Conservation (phyloP, 2,329 filamentous ascomycete genomes). For the Exophiala mesophila region DNA sequence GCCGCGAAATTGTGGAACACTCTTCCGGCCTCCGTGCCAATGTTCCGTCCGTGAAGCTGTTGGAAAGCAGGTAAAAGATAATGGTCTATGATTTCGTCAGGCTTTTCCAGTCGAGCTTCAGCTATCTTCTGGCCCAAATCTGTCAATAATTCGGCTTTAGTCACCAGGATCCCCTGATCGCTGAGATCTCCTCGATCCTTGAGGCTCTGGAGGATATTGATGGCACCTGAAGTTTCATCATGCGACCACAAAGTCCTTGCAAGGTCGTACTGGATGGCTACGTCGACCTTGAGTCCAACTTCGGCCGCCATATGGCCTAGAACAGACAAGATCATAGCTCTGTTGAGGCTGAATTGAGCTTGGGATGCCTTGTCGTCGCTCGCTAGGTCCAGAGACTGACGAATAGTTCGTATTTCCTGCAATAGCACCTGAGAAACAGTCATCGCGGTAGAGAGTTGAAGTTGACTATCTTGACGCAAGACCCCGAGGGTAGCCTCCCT, state of each 20-base stretch:
- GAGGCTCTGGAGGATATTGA: slow-evolving; percentile 77
- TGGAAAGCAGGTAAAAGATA: slow-evolving; percentile 81
- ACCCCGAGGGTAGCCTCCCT: slow-evolving; percentile 78
- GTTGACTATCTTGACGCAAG: slow-evolving; percentile 63
- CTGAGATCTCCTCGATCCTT: slow-evolving; percentile 57
- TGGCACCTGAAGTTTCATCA: slow-evolving; percentile 82
- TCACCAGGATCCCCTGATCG: slow-evolving; percentile 67
- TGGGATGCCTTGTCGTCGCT: slow-evolving; percentile 64
- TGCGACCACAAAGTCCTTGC: slow-evolving; percentile 92
- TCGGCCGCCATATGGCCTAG: slow-evolving; percentile 65
- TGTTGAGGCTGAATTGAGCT: slow-evolving; percentile 79
- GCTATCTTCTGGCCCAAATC: slow-evolving; percentile 86
- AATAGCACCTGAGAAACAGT: slow-evolving; percentile 61
- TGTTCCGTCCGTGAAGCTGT: slow-evolving; percentile 64
- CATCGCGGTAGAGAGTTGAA: slow-evolving; percentile 59
- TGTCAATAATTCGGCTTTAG: slow-evolving; percentile 72
- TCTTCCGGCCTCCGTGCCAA: slow-evolving; percentile 70
- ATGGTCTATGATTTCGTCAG: slow-evolving; percentile 79
- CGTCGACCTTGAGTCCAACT: slow-evolving; percentile 71
- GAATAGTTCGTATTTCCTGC: slow-evolving; percentile 70
- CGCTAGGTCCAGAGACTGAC: slow-evolving; percentile 69
- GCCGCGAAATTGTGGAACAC: slow-evolving; percentile 93
- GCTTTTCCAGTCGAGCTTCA: slow-evolving; percentile 82
- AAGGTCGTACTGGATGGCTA: slow-evolving; percentile 71
- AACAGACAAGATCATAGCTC: slow-evolving; percentile 75